Evolutionary conservation across 129 eudicot genomes (phyloP), one percentile per base, ranked within the genome.

Genomic region (Tanacetum coccineum): DNA sequence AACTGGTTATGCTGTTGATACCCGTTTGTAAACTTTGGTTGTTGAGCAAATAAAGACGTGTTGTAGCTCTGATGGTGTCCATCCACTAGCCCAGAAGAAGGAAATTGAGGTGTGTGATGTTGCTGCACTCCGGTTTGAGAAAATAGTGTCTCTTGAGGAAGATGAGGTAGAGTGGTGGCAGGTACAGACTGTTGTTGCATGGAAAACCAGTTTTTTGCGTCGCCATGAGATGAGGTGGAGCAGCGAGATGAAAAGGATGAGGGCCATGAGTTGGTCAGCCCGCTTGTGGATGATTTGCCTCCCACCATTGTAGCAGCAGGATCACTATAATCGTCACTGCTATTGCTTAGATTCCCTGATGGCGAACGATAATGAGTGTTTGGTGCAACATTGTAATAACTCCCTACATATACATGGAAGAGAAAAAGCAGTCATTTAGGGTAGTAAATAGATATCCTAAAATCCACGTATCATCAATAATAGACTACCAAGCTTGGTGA

Each of bases 181-280:
- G 74, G 66, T 26, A 75, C 73, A 4, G 90, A 59, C 64, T 80
- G 95, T 71, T 59, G 79, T 76, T 81, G 89, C 77, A 79, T 81
- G 73, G 77, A 42, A 49, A 48, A 81, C 90, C 87, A 85, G 28
- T 68, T 79, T 49, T 81, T 82, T 61, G 82, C 39, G 60, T 85
- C 82, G 8, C 80, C 92, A 4, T 83, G 81, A 21, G 67, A 78
- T 0, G 81, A 65, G 64, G 62, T 63, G 19, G 66, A 71, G 50
- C 68, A 47, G 45, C 66, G 74, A 46, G 75, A 66, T 58, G 77
- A 22, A 63, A 49, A 72, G 53, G 76, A 62, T 49, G 76, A 68
- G 4, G 78, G 36, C 85, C 87, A 72, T 51, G 88, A 68, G 76
- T 72, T 82, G 76, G 53, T 77, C 30, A 70, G 7, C 9, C 82